phyloP scores from a whole-genome alignment of 345 rosid species.

The Aethionema arabicum region DNA sequence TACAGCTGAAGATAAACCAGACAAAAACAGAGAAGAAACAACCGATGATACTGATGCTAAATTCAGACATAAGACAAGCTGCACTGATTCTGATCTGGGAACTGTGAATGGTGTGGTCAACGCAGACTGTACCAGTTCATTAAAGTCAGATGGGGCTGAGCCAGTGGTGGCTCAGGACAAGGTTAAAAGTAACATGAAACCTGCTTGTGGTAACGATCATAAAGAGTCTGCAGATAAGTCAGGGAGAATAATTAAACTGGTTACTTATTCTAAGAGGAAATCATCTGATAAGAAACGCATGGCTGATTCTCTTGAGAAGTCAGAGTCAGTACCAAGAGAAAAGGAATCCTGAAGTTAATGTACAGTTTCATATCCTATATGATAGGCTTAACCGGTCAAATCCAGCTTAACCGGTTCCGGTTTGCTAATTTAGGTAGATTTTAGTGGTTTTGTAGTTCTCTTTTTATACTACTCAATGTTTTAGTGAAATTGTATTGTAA shows the following conservation, averaged over 20 bases:
- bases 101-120: constrained; percentile 14
- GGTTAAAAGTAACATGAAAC: constrained; percentile 11
- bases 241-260: constrained; percentile 36
- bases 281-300: constrained; percentile 30
- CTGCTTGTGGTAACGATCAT: constrained; percentile 11
- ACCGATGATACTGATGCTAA: constrained; percentile 12
- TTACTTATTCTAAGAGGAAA: constrained; percentile 36
- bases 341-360: constrained; percentile 23
- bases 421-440: constrained; percentile 23
- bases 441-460: constrained; percentile 4
- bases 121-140: constrained; percentile 16
- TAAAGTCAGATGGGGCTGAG: constrained; percentile 22
- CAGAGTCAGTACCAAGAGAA: constrained; percentile 10
- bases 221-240: constrained; percentile 27
- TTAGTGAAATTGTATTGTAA: neutral
- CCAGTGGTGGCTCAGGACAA: constrained; percentile 20
- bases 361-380: constrained; percentile 16
- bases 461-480: too few relatives aligned
- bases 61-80: constrained; percentile 1
- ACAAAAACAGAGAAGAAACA: constrained; percentile 15
- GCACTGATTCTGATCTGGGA: constrained; percentile 5
- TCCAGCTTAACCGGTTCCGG: constrained; percentile 24
- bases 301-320: constrained; percentile 21
- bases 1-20: constrained; percentile 1
- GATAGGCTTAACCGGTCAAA: constrained; percentile 18